Evolutionary conservation across 2,329 filamentous ascomycete species (phyloP).

Genomic region (Penicillium sp.): DNA sequence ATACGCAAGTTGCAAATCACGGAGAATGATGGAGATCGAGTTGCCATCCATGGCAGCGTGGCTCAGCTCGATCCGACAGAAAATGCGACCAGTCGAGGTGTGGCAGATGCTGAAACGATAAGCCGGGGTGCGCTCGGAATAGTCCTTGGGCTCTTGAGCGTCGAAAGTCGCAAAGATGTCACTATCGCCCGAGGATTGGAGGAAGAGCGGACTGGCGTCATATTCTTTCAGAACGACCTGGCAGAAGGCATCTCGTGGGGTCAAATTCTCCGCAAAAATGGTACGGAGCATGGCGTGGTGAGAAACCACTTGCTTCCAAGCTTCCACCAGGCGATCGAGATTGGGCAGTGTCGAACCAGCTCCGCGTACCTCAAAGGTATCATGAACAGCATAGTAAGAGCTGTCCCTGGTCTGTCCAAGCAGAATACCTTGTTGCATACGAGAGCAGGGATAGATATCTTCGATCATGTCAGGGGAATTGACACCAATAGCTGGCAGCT

Average conservation of each 20-base stretch:
- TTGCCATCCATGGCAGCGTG: conserved; percentile 58
- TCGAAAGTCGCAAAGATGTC: conserved; percentile 37
- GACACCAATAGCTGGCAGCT: conserved; percentile 43
- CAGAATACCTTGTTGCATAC: conserved; percentile 44
- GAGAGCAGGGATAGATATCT: conserved; percentile 47
- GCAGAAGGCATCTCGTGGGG: conserved; percentile 35
- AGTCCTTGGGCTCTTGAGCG: conserved; percentile 30
- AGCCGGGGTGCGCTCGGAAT: conserved; percentile 40
- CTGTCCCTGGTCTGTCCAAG: conserved; percentile 38
- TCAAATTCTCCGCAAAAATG: conserved; percentile 41
- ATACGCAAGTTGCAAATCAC: conserved; percentile 53
- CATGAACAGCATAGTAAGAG: conserved; percentile 43
- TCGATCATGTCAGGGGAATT: conserved; percentile 41
- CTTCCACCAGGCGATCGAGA: conserved; percentile 28
- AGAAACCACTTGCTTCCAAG: conserved; percentile 38
- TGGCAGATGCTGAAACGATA: conserved; percentile 53
- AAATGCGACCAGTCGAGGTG: conserved; percentile 42
- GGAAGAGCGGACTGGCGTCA: conserved; percentile 28
- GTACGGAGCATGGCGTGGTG: conserved; percentile 43
- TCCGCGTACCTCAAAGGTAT: conserved; percentile 39
- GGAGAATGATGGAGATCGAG: conserved; percentile 54
- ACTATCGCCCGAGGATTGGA: conserved; percentile 36
- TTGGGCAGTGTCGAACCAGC: conserved; percentile 27
- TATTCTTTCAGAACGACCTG: conserved; percentile 41
- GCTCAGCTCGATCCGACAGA: conserved; percentile 55